Evolutionary conservation across 2,329 filamentous ascomycete genomes (phyloP), one percentile per base, ranked within the genome.

Genomic region (Aspergillus niger): DNA sequence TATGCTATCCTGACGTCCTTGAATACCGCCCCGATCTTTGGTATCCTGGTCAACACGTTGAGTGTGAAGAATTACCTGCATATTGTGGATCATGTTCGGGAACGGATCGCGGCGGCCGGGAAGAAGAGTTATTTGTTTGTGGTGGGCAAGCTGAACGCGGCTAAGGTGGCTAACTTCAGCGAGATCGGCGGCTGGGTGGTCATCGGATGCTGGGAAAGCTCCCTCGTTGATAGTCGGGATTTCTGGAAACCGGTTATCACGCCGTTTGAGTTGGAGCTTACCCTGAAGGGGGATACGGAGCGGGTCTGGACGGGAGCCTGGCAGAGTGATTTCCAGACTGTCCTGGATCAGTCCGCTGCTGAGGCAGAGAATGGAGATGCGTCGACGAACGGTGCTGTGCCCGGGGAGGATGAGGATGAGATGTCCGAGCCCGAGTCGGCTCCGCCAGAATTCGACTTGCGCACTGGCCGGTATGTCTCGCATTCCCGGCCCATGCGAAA

Each of bases 51-150:
- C 76, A 98, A 98, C 77, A 99, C 95, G 0, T 86, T 99, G 4
- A 94, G 90, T 22, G 92, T 98, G 5, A 88, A 89, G 61, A 96
- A 97, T 74, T 98, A 97, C 79, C 84, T 97, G 64, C 81, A 86
- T 13, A 92, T 93, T 0, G 87, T 98, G 43, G 84, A 89, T 13
- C 83, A 89, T 57, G 84, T 97, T 32, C 88, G 90, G 61, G 76
- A 80, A 7, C 85, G 88, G 63, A 96, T 99, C 67, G 84, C 86
- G 0, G 83, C 82, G 0, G 91, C 91, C 0, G 93, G 92, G 10
- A 98, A 98, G 80, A 99, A 98, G 80, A 90, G 87, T 74, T 99
- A 99, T 75, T 91, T 94, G 1, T 91, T 99, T 51, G 95, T 99
- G 2, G 95, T 99, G 0, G 95, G 95, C 61, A 98, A 98, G 75